Base-by-base conservation (phyloP, 2,329 filamentous ascomycete genomes). In the Calonectria henricotiae region DNA sequence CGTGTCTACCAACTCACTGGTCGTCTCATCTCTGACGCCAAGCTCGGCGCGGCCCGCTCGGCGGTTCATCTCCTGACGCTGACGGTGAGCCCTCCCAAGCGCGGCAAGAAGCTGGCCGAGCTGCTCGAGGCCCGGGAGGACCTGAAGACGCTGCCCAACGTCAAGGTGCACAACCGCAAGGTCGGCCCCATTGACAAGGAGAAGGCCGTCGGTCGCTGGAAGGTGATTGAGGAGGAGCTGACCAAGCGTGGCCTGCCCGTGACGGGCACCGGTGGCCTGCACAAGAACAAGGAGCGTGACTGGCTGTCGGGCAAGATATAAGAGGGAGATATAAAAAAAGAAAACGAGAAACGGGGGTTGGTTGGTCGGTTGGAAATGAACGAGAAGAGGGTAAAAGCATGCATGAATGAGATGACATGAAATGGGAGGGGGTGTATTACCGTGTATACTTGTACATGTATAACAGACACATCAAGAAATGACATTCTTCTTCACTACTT, bases 1-100 rank as follows among this genome's bases (percentile, higher is more conserved):
- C 92, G 94, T 69, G 85, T 95, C 71, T 90, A 92, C 80, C 93
- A 96, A 80, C 86, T 97, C 70, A 95, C 92, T n/a, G 94, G 94
- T 71, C 89, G 91, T 71, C 89, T 90, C 69, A 86, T 98, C 74
- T 86, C 93, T 17, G 96, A 98, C 82, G 85, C 89, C 55, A 87
- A 89, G 74, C 88, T 97, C 71, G 83, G 85, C 61, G 84, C 85
- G 51, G 85, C 90, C 71, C 82, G 81, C 62, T 91, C 87, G 9
- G 85, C 90, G 43, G 84, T 85, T 66, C 81, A 86, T 32, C 81
- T 94, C 62, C 81, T 93, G 47, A 83, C 85, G 30, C 81, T 89
- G 54, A 82, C 92, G 2, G 78, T 85, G 69, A 86, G 84, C 72
- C 85, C 86, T 30, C 86, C 88, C 35, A 90, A 89, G 82, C 82